Percentiles rank a stretch among this genome's conserved stretches.
Conservation (phyloP, 257 asterid species). For the Schizonepeta tenuifolia region DNA sequence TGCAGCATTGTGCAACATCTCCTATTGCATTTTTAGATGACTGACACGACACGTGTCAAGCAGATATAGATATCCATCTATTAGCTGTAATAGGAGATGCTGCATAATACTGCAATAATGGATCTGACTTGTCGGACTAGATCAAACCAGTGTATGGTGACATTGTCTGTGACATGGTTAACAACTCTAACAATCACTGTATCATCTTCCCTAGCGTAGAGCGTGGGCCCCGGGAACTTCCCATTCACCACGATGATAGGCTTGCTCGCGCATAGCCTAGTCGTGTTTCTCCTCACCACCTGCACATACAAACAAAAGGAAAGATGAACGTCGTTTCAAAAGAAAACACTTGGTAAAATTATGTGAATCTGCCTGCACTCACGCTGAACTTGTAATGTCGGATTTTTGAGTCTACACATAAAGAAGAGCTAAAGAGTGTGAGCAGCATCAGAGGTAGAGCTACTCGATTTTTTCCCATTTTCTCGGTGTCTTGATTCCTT, state of each 20-base stretch:
- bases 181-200: constrained; percentile 59
- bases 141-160: constrained; percentile 68
- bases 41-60: no score
- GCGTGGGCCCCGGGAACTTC: constrained; percentile 78
- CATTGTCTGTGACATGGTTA: constrained; percentile 67
- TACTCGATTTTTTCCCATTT: constrained; percentile 28
- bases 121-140: no score
- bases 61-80: no score
- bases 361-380: constrained; percentile 26
- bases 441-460: constrained; percentile 38
- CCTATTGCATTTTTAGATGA: no score
- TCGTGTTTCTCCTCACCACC: constrained; percentile 59
- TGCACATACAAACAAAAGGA: constrained; percentile 19
- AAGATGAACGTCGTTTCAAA: neutral
- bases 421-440: constrained; percentile 27
- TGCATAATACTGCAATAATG: no score
- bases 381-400: constrained; percentile 72
- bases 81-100: no score
- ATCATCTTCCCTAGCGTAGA: constrained; percentile 74
- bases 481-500: neutral
- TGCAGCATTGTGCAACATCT: no score
- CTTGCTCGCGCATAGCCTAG: constrained; percentile 62
- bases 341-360: neutral
- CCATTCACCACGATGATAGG: constrained; percentile 63
- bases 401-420: constrained; percentile 42